Percentiles rank a stretch among this genome's conserved stretches.
phyloP scores from a whole-genome alignment of 228 moss, liverwort and hornwort species.

The Sphagnum magellanicum region DNA sequence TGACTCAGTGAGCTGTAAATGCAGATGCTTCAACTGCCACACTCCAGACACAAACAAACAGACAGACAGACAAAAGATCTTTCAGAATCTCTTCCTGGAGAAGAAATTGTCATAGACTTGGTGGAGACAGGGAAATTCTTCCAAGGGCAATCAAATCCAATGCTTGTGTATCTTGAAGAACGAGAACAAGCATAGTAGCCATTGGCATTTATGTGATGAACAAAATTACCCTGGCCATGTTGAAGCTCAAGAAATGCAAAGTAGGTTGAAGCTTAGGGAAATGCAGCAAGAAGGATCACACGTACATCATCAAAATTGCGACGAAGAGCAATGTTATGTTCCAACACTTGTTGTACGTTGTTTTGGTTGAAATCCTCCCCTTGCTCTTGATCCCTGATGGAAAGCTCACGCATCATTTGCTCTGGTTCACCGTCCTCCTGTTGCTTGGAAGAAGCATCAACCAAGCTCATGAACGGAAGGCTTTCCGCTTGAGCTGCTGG shows the following conservation, averaged over 20 bases:
- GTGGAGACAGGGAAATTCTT: background rate
- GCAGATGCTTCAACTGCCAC: conserved; percentile 66
- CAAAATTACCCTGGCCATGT: background rate
- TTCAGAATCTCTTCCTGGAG: background rate
- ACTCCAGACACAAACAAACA: background rate
- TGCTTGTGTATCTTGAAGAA: background rate
- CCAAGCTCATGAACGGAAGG: background rate
- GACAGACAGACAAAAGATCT: background rate
- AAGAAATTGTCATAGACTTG: background rate
- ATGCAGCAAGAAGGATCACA: background rate
- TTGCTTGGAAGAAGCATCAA: conserved; percentile 3
- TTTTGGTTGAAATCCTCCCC: conserved; percentile 16
- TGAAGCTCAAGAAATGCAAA: background rate
- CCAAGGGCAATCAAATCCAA: background rate
- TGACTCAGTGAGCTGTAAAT: conserved; percentile 57
- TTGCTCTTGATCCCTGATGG: conserved; percentile 4
- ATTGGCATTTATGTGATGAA: background rate
- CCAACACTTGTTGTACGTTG: conserved; percentile 42
- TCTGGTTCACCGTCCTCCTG: background rate
- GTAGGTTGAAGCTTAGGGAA: background rate
- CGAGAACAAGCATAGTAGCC: background rate
- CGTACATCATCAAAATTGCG: conserved; percentile 80
- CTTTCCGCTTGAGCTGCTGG: conserved; percentile 1
- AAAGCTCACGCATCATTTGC: background rate
- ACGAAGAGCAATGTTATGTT: conserved; percentile 56